Percentiles rank a stretch among this genome's conserved stretches.
Evolutionary conservation across 148 eudicot genomes (phyloP).

Genomic region (Rhododendron vialii): DNA sequence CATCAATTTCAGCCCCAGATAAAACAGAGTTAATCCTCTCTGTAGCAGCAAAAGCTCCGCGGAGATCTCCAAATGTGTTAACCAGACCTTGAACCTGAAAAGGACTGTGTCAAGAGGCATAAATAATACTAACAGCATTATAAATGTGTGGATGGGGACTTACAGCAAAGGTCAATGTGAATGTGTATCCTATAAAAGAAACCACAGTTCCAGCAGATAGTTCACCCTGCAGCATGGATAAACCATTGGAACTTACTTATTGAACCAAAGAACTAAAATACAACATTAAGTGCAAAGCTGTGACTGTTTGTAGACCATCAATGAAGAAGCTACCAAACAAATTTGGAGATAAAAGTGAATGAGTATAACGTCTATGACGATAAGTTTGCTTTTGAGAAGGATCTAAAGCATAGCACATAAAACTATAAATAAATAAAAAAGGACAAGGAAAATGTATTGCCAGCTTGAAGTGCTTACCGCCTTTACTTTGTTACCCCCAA

Average conservation of each 20-base stretch:
- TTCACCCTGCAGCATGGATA: slow-evolving; percentile 65
- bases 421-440: neutral
- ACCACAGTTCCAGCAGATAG: slow-evolving; percentile 85
- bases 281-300: neutral
- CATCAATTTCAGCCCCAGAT: slow-evolving; percentile 76
- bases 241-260: neutral
- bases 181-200: slow-evolving; percentile 94
- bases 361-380: neutral
- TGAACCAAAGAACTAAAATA: neutral
- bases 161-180: slow-evolving; percentile 93
- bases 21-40: slow-evolving; percentile 93
- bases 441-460: neutral
- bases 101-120: neutral
- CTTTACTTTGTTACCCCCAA: slow-evolving; percentile 92
- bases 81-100: slow-evolving; percentile 95
- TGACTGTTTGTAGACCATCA: neutral
- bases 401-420: neutral
- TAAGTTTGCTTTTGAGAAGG: neutral
- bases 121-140: neutral
- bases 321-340: neutral
- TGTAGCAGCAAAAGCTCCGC: slow-evolving; percentile 86
- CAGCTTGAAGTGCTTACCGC: slow-evolving; percentile 54
- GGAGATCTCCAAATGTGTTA: slow-evolving; percentile 95
- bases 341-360: neutral
- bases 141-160: slow-evolving; percentile 24